Evolutionary conservation across 2,329 filamentous ascomycete species (phyloP), one percentile per base, ranked within the genome.

Genomic region (Claviceps cyperi): DNA sequence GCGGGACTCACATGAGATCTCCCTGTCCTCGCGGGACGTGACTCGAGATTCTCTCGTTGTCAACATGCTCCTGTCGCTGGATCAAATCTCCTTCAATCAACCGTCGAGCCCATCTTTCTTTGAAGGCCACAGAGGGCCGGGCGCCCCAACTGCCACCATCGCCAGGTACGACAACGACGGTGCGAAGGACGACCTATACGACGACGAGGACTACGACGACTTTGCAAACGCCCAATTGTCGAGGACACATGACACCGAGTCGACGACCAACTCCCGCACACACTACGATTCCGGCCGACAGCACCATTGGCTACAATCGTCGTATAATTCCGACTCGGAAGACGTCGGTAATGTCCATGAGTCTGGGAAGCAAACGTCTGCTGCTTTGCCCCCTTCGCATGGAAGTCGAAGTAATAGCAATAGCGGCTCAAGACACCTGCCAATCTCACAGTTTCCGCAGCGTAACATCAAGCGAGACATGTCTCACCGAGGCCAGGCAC

Each of bases 41-140:
- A 87, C 86, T 40, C 81, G 91, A 57, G 87, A 94, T 62, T 96
- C 90, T 37, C 81, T 98, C 57, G 88, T 98, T 52, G 85, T 92
- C 66, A 94, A 96, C 66, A 92, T 98, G 84, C 80, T 97, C 53
- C 74, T 92, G 56, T 95, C 90, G 40, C 81, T 98, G 55, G 91
- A 95, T 67, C 85, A 91, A 65, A 81, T 91, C 62, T 83, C 79
- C 40, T 73, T 78, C 57, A 72, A 66, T 43, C 71, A 76, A 57
- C 62, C 68, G 43, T 55, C 50, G 56, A 41, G 48, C 2, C 41
- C 37, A 6, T 19, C 19, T 39, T 46, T 47, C 46, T 47, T 43
- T 37, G 44, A 48, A 43, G 47, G 22, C 50, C 53, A 48, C 49
- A 50, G 49, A 47, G 50, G 50, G 37, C 41, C 38, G 40, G 35